phyloP scores from a whole-genome alignment of 495 filamentous ascomycete species.

The Aspergillus panamensis region DNA sequence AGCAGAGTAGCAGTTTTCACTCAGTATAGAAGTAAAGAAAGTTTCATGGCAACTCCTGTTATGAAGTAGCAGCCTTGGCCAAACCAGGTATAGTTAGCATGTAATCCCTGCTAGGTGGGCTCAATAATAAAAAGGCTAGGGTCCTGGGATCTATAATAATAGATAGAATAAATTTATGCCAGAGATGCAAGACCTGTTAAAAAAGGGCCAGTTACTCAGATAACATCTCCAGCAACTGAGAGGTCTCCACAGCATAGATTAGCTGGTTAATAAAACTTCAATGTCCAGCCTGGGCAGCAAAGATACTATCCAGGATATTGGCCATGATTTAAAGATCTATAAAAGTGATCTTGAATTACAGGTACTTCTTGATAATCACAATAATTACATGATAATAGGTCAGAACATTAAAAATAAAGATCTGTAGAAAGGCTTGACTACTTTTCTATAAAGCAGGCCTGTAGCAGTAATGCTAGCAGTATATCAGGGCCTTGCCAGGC shows the following conservation, averaged over 20 bases:
- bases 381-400: not conserved
- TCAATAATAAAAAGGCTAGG: not conserved
- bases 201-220: not conserved
- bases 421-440: not conserved
- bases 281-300: not conserved
- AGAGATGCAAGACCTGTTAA: not conserved
- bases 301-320: not conserved
- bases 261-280: not conserved
- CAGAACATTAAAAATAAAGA: not conserved
- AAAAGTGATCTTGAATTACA: not conserved
- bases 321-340: not conserved
- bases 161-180: not conserved
- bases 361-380: not conserved
- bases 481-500: not conserved
- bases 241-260: not conserved
- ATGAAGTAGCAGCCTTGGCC: not conserved
- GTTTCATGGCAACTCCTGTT: not conserved
- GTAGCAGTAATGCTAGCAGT: not conserved
- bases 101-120: not conserved
- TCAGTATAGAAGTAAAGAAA: not conserved
- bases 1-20: not conserved
- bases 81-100: not conserved
- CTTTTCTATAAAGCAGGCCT: not conserved
- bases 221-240: not conserved
- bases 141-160: not conserved